phyloP scores from a whole-genome alignment of 495 filamentous ascomycete species.

The Aspergillus baeticus region DNA sequence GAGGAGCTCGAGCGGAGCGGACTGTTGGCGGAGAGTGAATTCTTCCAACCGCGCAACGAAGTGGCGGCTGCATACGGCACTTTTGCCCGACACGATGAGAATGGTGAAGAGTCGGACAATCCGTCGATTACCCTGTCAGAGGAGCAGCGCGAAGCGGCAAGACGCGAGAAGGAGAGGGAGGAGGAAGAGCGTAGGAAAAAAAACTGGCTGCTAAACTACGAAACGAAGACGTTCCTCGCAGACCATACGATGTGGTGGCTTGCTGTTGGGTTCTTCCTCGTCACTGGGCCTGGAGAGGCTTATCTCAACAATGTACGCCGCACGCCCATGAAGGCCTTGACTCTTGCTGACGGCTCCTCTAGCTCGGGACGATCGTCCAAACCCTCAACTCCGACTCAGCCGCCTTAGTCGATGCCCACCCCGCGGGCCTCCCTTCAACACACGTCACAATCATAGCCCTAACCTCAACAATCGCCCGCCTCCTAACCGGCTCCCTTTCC shows the following conservation, averaged over 20 bases:
- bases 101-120: constrained; percentile 30
- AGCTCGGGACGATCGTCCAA: constrained; percentile 86
- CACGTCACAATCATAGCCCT: constrained; percentile 90
- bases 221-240: constrained; percentile 76
- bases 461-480: constrained; percentile 84
- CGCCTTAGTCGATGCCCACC: constrained; percentile 44
- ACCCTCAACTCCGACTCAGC: constrained; percentile 69
- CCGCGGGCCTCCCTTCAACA: constrained; percentile 70
- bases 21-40: constrained; percentile 68
- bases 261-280: constrained; percentile 86
- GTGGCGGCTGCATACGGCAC: constrained; percentile 54
- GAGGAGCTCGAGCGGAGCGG: constrained; percentile 83
- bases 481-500: constrained; percentile 80
- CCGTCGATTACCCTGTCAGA: constrained; percentile 37
- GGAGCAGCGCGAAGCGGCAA: constrained; percentile 44
- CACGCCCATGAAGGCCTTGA: not conserved
- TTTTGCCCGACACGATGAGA: constrained; percentile 26
- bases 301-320: constrained; percentile 83
- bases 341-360: constrained; percentile 3
- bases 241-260: constrained; percentile 96
- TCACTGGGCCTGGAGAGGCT: constrained; percentile 89
- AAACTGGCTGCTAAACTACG: constrained; percentile 81
- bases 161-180: constrained; percentile 49
- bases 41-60: constrained; percentile 50
- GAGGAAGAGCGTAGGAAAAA: constrained; percentile 74